Evolutionary conservation across 352 stramenopile genomes (phyloP).

Genomic region (Globisporangium rhizosaccharum): DNA sequence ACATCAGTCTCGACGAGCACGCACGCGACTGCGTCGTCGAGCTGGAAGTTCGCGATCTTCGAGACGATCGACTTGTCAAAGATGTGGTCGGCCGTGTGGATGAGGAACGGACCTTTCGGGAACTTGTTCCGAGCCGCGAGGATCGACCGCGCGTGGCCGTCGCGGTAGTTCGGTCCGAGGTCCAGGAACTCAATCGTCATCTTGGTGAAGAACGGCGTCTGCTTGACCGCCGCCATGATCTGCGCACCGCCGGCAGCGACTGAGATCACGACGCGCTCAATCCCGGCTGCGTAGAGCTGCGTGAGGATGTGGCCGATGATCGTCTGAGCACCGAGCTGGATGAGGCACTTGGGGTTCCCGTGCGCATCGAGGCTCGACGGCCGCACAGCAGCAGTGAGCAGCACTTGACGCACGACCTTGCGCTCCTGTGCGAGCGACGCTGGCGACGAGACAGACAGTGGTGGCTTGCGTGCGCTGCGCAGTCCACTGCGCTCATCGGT

Average conservation of each 20-base stretch:
- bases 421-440: neutral
- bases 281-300: constrained; percentile 75
- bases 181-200: constrained; percentile 84
- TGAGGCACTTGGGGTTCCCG: constrained; percentile 76
- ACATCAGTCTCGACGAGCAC: constrained; percentile 70
- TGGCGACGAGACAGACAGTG: neutral
- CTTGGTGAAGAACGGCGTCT: constrained; percentile 67
- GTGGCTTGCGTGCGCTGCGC: neutral
- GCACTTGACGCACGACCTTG: constrained; percentile 52
- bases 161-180: constrained; percentile 68
- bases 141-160: constrained; percentile 69
- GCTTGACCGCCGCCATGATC: constrained; percentile 77
- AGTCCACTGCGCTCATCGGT: neutral
- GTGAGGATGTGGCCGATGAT: constrained; percentile 79
- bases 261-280: constrained; percentile 81
- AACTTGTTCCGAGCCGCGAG: constrained; percentile 79
- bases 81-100: constrained; percentile 82
- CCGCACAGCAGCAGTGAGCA: constrained; percentile 74
- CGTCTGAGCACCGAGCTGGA: constrained; percentile 69
- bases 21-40: constrained; percentile 66
- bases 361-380: constrained; percentile 76
- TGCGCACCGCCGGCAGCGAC: constrained; percentile 78
- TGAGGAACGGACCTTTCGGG: constrained; percentile 58
- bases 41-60: constrained; percentile 64
- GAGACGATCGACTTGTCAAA: constrained; percentile 73